These are phyloP conservation scores for Trichophyton rubrum DNA, from an alignment of 2,329 filamentous ascomycete genomes.

Conservation along the genomic window DNA sequence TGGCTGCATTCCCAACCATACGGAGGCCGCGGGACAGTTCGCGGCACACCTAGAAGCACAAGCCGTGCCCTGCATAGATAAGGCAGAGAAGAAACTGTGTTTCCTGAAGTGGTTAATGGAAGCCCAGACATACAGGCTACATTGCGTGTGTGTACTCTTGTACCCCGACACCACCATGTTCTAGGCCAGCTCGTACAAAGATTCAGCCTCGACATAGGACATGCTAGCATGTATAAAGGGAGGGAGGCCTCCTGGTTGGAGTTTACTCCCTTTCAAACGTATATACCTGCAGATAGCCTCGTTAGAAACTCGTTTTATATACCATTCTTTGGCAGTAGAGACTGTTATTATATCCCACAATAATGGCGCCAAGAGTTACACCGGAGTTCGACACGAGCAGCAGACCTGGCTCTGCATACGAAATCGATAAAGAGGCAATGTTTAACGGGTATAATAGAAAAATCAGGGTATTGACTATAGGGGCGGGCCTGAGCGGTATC, in stretches of 20 bases:
- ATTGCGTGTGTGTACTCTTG: no score
- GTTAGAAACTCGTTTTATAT: no score
- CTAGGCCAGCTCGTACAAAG: no score
- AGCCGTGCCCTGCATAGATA: background rate
- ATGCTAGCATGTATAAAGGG: no score
- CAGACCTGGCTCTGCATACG: background rate
- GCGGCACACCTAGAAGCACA: background rate
- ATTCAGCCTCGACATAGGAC: no score
- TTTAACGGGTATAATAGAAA: constrained; percentile 31
- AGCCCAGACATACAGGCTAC: no score
- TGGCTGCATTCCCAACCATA: background rate
- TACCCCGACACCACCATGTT: no score
- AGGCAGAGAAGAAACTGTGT: background rate
- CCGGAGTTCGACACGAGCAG: background rate
- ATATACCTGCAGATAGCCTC: no score
- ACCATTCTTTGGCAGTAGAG: no score
- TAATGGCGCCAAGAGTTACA: background rate
- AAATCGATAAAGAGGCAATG: constrained; percentile 11
- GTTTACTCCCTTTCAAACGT: no score
- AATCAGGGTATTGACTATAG: constrained; percentile 31
- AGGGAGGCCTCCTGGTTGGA: no score
- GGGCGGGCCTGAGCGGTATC: constrained; percentile 30
- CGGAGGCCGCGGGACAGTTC: background rate
- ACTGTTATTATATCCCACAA: background rate
- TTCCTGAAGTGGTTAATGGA: background rate